phyloP scores from a whole-genome alignment of 306 rosid genomes.

The Prunus kanzakura region DNA sequence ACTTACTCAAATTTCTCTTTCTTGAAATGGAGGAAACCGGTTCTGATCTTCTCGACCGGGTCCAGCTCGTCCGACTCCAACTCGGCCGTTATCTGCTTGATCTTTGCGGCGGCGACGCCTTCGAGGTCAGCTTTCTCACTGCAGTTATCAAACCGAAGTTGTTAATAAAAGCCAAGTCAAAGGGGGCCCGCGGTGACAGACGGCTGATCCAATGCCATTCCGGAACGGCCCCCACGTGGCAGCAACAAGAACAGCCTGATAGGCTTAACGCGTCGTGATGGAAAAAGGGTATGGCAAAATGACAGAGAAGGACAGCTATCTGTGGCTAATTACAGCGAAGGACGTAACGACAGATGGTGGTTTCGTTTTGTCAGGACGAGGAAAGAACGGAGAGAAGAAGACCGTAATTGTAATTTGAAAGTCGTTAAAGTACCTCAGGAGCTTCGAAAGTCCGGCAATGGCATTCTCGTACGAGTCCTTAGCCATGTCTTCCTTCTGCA shows the following conservation, averaged over 20 bases:
- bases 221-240: constrained; percentile 11
- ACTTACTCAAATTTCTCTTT: constrained; percentile 71
- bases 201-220: constrained; percentile 5
- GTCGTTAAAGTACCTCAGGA: constrained; percentile 52
- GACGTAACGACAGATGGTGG: background rate
- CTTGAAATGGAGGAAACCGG: constrained; percentile 75
- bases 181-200: constrained; percentile 10
- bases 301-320: constrained; percentile 17
- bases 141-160: background rate
- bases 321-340: background rate
- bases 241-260: background rate
- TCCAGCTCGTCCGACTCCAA: constrained; percentile 30
- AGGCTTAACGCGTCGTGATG: background rate
- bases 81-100: constrained; percentile 69
- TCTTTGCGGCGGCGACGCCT: constrained; percentile 65
- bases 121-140: constrained; percentile 62
- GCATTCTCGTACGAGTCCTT: constrained; percentile 69
- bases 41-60: constrained; percentile 63
- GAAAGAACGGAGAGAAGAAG: background rate
- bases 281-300: background rate
- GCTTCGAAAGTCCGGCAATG: constrained; percentile 65
- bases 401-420: background rate
- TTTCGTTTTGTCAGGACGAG: background rate
- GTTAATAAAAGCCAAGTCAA: background rate
- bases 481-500: constrained; percentile 73